Evolutionary conservation across 257 asterid species (phyloP).

Genomic region (Schizonepeta tenuifolia): DNA sequence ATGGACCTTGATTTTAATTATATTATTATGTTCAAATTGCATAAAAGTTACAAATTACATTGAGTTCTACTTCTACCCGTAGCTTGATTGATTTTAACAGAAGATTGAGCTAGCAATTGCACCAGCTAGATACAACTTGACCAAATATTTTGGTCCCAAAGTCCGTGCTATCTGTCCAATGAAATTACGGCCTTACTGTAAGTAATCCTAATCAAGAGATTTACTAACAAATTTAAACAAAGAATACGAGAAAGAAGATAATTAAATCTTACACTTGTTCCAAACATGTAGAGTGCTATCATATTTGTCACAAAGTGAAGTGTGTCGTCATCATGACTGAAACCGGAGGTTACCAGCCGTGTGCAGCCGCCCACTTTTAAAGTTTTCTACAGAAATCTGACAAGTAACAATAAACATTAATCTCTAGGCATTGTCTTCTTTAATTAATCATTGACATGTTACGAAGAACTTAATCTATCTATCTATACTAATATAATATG

Average conservation of each 20-base stretch:
- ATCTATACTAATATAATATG: no score
- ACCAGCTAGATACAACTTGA: slow-evolving; percentile 80
- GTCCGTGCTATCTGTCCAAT: slow-evolving; percentile 63
- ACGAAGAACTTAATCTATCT: slow-evolving; percentile 27
- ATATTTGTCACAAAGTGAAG: slow-evolving; percentile 70
- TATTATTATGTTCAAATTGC: no score
- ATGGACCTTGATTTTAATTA: no score
- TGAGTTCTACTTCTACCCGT: no score
- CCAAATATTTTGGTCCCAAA: slow-evolving; percentile 76
- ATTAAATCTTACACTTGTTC: slow-evolving; percentile 68
- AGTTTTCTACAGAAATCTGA: slow-evolving; percentile 82
- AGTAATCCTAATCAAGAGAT: not conserved
- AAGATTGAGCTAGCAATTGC: no score
- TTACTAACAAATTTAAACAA: no score
- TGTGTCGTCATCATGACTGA: slow-evolving; percentile 70
- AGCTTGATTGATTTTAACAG: not conserved
- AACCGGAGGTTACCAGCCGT: slow-evolving; percentile 79
- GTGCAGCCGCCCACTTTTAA: slow-evolving; percentile 78
- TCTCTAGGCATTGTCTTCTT: no score
- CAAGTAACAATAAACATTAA: slow-evolving; percentile 33
- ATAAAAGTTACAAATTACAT: not conserved
- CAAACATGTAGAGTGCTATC: slow-evolving; percentile 89
- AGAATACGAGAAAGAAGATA: not conserved
- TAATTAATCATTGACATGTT: no score
- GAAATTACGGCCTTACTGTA: not conserved